Evolutionary conservation across 106 monocot genomes (phyloP).

Genomic region (Phalaenopsis equestris): DNA sequence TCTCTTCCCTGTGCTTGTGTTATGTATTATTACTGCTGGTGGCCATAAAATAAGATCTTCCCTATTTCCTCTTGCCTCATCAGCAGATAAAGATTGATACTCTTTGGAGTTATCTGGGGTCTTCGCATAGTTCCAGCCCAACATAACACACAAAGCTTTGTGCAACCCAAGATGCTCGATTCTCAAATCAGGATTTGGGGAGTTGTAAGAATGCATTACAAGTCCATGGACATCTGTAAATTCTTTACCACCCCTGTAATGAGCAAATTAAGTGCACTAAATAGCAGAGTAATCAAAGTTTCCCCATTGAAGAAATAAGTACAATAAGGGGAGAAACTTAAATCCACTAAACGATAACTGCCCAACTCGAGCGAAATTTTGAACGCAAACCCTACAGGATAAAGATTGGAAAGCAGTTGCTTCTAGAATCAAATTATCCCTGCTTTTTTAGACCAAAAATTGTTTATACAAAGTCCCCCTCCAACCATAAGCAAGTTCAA

Average conservation of each 20-base stretch:
- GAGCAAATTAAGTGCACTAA: conserved; percentile 16
- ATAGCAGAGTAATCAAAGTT: conserved; percentile 16
- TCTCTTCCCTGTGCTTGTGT: conserved; percentile 61
- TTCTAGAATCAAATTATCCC: background rate
- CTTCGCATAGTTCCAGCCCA: conserved; percentile 80
- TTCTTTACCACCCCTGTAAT: conserved; percentile 81
- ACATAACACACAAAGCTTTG: conserved; percentile 89
- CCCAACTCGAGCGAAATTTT: background rate
- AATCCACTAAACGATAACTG: background rate
- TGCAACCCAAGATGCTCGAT: conserved; percentile 95
- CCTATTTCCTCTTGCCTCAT: conserved; percentile 55
- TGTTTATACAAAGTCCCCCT: background rate
- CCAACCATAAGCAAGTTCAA: background rate
- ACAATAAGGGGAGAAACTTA: background rate
- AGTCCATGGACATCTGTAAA: conserved; percentile 73
- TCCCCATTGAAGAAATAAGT: background rate
- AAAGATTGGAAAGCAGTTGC: background rate
- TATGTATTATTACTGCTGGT: conserved; percentile 79
- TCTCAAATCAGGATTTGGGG: conserved; percentile 50
- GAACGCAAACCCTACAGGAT: background rate
- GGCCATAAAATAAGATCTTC: conserved; percentile 97
- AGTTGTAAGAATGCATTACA: conserved; percentile 66
- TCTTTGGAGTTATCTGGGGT: conserved; percentile 72
- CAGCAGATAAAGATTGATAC: conserved; percentile 65
- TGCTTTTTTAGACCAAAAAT: background rate